These are phyloP conservation scores for Saccharomycopsis amapae DNA, from an alignment of 805 yeast species.

Conservation along the genomic window DNA sequence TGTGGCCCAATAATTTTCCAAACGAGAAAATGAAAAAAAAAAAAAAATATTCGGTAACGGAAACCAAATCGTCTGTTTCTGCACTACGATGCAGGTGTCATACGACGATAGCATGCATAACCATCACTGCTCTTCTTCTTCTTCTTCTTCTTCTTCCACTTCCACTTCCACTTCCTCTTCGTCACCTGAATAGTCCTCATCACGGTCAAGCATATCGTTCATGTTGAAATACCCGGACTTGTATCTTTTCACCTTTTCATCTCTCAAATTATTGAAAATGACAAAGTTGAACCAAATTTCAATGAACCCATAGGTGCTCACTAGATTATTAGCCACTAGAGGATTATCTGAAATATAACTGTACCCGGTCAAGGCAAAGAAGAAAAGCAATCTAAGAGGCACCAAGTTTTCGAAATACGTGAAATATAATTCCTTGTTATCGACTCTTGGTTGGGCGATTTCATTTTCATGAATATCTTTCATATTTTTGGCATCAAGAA, in stretches of 20 bases:
- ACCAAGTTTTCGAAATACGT: constrained; percentile 46
- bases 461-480: constrained; percentile 19
- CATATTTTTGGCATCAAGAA: constrained; percentile 16
- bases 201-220: background rate
- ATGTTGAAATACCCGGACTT: constrained; percentile 26
- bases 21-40: too few species aligned
- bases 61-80: too few species aligned
- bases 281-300: constrained; percentile 53
- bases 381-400: constrained; percentile 41
- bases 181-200: constrained; percentile 2
- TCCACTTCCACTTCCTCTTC: constrained; percentile 8
- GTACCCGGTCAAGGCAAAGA: constrained; percentile 38
- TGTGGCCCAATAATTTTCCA: too few species aligned
- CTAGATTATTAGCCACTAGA: constrained; percentile 41
- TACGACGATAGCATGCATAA: background rate
- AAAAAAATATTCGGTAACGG: too few species aligned
- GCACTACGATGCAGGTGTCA: background rate
- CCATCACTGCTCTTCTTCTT: background rate
- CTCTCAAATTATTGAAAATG: constrained; percentile 44
- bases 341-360: constrained; percentile 36
- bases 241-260: constrained; percentile 40
- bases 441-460: constrained; percentile 14
- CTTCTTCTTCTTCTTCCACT: constrained; percentile 8
- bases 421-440: constrained; percentile 21
- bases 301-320: constrained; percentile 43